Evolutionary conservation across 495 filamentous ascomycete species (phyloP), one percentile per base, ranked within the genome.

Genomic region (Podospora comata): DNA sequence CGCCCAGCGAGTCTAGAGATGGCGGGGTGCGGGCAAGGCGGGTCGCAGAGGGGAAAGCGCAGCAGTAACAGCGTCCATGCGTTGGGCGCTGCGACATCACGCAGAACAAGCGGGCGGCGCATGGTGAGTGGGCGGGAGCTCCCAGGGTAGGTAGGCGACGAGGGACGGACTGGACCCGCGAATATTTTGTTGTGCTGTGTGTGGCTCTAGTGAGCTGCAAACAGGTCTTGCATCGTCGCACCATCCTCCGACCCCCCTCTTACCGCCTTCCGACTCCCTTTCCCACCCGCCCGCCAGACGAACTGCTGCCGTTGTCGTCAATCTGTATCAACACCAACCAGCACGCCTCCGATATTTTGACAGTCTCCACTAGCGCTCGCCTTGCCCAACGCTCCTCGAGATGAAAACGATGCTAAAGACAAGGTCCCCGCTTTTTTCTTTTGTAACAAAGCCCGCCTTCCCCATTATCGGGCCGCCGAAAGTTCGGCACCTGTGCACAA

Each of bases 391-490:
- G 20, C 67, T 44, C 58, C 53, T 27, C 68, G 70, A 68, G 66
- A 79, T 79, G 76, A 77, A 74, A 71, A 78, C 76, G 70, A 80
- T 81, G 75, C 72, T 80, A 60, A 87, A 79, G 72, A 81, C 87
- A 79, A 85, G 82, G 86, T 89, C 81, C 74, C 81, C 77, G 67
- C 68, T 73, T 74, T 73, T 68, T 26, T 70, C 60, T 67, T 63
- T 74, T 70, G 30, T 56, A 65, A 55, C 60, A 59, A 60, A 48
- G 54, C 26, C 62, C 59, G 55, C 69, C 18, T 60, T 34, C 26
- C 65, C 27, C 27, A 63, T 28, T 26, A 48, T 32, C 56, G 53
- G 56, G 63, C 55, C 62, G 74, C 74, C 73, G 74, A 77, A 73
- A 75, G 73, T 74, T 77, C 66, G 75, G 73, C 75, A 77, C 30